Base-by-base conservation (phyloP, 2,329 filamentous ascomycete genomes). In the Trichoderma lentiforme region DNA sequence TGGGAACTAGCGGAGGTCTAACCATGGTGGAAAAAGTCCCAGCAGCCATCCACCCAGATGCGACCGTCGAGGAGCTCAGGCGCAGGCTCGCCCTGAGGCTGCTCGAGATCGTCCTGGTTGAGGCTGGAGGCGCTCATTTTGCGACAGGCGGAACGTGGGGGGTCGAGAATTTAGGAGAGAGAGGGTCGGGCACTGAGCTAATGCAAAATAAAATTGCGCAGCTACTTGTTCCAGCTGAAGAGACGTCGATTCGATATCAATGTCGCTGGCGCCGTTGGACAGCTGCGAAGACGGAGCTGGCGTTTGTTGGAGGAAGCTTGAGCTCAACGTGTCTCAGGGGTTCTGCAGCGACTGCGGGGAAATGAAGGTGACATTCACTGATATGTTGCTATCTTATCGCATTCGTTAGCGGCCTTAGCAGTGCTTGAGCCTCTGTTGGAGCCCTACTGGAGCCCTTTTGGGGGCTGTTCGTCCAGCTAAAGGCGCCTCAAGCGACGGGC, bases 21-120 rank as follows among this genome's bases (percentile, higher is more conserved):
- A 94, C 93, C 96, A 81, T 98, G 96, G 82, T 99, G 96, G 84
- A 95, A 97, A 83, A 99, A 99, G 85, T 99, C 96, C 84, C 98
- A 99, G 86, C 96, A 99, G 74, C 96, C 96, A 81, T 99, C 96
- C 30, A 99, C 93, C 97, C 97, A 99, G 78, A 99, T 93, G 76
- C 95, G 91, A 77, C 93, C 90, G 32, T 90, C 88, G 39, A 88
- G 82, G 9, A 90, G 83, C 80, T 87, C 85, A 43, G 86, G 84
- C 69, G 86, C 87, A 60, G 87, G 83, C 58, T 86, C 82, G 72
- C 86, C 86, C 56, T 79, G 76, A 32, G 79, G 78, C 47, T 71
- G 75, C 73, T 78, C 75, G 72, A 76, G 69, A 26, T 67, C 63
- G 18, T 71, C 62, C n/a, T 67, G 63, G 18, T 71, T 62, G 15